Percentiles rank a stretch among this genome's conserved stretches.
Evolutionary conservation across 495 filamentous ascomycete species (phyloP).

Genomic region (Tuber umbilicatum): DNA sequence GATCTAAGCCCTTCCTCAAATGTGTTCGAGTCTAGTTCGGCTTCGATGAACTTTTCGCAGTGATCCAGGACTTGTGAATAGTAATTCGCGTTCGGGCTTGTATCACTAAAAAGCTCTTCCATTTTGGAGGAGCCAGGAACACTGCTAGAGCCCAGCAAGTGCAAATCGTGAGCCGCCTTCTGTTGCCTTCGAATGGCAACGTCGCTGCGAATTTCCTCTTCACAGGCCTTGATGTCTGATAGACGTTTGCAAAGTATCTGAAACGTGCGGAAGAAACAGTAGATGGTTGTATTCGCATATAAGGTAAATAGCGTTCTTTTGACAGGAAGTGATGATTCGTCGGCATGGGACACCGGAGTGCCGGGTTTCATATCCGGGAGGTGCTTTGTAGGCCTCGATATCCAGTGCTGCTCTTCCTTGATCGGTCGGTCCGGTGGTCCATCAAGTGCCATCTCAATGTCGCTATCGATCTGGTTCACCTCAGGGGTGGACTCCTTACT

Average conservation of each 20-base stretch:
- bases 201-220: conserved; percentile 62
- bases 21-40: conserved; percentile 68
- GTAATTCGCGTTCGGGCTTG: conserved; percentile 55
- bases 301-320: conserved; percentile 71
- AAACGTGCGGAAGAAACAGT: conserved; percentile 88
- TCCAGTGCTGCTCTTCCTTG: conserved; percentile 52
- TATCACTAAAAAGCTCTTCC: conserved; percentile 72
- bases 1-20: conserved; percentile 85
- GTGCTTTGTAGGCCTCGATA: conserved; percentile 49
- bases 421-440: conserved; percentile 46
- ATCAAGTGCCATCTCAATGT: conserved; percentile 55
- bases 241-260: conserved; percentile 80
- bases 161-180: conserved; percentile 75
- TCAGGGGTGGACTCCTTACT: conserved; percentile 85
- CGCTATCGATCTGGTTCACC: conserved; percentile 61
- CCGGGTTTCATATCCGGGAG: conserved; percentile 41
- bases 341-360: conserved; percentile 54
- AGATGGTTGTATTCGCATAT: conserved; percentile 82
- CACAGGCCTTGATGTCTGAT: conserved; percentile 68
- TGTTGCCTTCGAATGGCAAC: conserved; percentile 59
- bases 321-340: conserved; percentile 70
- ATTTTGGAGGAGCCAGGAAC: conserved; percentile 59
- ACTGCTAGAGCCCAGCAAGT: conserved; percentile 45
- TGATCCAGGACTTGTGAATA: conserved; percentile 63
- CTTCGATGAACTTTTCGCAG: conserved; percentile 61